Percentiles rank a stretch among this genome's conserved stretches.
Evolutionary conservation across 2,329 filamentous ascomycete genomes (phyloP).

Genomic region (Colletotrichum musae): DNA sequence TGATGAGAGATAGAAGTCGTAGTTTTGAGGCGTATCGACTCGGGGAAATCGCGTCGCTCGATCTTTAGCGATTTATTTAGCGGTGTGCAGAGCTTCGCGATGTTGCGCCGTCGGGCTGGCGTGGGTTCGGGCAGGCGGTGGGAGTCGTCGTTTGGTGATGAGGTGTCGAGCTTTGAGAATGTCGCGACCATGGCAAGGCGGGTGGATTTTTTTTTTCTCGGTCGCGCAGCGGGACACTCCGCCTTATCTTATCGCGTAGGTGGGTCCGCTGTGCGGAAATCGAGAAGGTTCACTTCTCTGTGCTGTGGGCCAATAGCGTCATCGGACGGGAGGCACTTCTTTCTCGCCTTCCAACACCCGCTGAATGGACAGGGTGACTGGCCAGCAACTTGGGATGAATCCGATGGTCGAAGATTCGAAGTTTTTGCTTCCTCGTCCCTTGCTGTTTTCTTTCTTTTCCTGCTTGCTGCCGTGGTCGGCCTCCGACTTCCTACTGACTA

Average conservation of each 20-base stretch:
- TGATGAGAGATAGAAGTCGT: slow-evolving; percentile 5
- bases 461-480: too few relatives aligned
- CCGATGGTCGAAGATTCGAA: too few relatives aligned
- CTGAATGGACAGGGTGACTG: neutral
- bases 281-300: neutral
- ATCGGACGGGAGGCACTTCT: slow-evolving; percentile 3
- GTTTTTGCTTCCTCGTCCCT: too few relatives aligned
- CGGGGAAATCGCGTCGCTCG: slow-evolving; percentile 12
- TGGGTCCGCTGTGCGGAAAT: neutral
- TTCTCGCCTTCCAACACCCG: neutral
- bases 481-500: too few relatives aligned
- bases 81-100: too few relatives aligned
- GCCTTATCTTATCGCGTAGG: slow-evolving; percentile 24
- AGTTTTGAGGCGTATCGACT: slow-evolving; percentile 3
- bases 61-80: too few relatives aligned
- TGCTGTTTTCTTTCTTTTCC: too few relatives aligned
- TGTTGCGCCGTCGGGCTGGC: too few relatives aligned
- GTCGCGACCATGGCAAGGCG: neutral
- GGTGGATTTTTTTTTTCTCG: slow-evolving; percentile 11
- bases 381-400: neutral
- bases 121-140: too few relatives aligned
- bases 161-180: too few relatives aligned
- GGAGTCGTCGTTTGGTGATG: too few relatives aligned
- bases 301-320: neutral
- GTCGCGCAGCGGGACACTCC: slow-evolving; percentile 6